Evolutionary conservation across 2,329 filamentous ascomycete species (phyloP).

Genomic region (Fusarium albosuccineum): DNA sequence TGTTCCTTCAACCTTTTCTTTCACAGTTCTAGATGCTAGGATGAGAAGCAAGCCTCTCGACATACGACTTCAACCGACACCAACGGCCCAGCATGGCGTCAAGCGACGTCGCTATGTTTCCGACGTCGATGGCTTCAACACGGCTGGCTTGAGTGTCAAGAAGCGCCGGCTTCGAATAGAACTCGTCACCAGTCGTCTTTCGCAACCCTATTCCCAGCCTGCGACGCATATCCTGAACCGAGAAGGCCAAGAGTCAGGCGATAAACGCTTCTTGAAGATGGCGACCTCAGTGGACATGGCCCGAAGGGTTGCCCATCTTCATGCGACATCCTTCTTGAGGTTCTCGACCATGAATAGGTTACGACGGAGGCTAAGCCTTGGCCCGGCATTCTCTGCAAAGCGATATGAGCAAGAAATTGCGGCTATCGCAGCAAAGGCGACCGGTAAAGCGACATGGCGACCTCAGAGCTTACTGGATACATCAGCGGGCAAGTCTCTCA

Average conservation of each 20-base stretch:
- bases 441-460: conserved; percentile 38
- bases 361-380: conserved; percentile 58
- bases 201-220: conserved; percentile 75
- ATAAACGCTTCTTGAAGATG: conserved; percentile 64
- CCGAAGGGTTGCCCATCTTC: conserved; percentile 57
- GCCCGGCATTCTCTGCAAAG: conserved; percentile 49
- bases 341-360: conserved; percentile 75
- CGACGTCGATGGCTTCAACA: conserved; percentile 71
- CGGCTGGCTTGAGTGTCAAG: conserved; percentile 67
- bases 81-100: conserved; percentile 32
- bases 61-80: conserved; percentile 13
- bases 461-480: conserved; percentile 39
- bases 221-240: conserved; percentile 78
- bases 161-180: conserved; percentile 74
- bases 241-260: conserved; percentile 60
- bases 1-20: conserved; percentile 24
- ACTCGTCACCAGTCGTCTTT: conserved; percentile 78
- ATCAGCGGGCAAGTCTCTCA: conserved; percentile 37
- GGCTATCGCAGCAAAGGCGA: conserved; percentile 37
- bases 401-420: conserved; percentile 45
- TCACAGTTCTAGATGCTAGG: conserved; percentile 20
- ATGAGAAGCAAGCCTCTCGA: conserved; percentile 20
- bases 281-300: conserved; percentile 57
- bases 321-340: conserved; percentile 68
- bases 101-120: conserved; percentile 67